Base-by-base conservation (phyloP, 75 land plant genomes). In the Chamaecyparis obtusa region DNA sequence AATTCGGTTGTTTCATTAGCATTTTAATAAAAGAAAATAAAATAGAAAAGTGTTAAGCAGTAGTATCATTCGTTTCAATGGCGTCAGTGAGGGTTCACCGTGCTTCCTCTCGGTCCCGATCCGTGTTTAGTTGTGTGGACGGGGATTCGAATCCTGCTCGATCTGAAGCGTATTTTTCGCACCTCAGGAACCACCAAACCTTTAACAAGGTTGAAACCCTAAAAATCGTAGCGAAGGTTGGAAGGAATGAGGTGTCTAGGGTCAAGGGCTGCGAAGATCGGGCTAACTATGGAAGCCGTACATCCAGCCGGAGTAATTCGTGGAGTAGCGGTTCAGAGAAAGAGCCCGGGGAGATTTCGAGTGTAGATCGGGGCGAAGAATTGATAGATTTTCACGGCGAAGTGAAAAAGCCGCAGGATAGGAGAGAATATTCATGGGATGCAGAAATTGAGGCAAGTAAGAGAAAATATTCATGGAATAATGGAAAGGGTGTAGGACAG, bases 21-120 rank as follows among this genome's bases (percentile, higher is more conserved):
- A 2, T 32, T 33, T 74, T 33, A 15, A 1, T 13, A 0, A 74
- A 33, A 14, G 76, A 13, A 24, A 33, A 33, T 32, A 24, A 24
- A 57, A 4, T 19, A 27, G 15, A 32, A 3, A 36, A 72, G 0
- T 13, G 33, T 74, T 74, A 74, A 14, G 76, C 36, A 2, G 33
- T 13, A 32, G 33, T 74, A 71, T 30, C 75, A 71, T 27, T 3
- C 1, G 13, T 11, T 74, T 74, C 76, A 74, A 74, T 74, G 76
- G 76, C 16, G 36, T 24, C 76, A 13, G 76, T 33, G 13, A 74
- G 16, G 76, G 36, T 74, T 74, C 76, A 64, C 27, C 69, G 33
- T 74, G 76, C 76, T 74, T 74, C 36, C 16, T 33, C 76, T 74
- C 76, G 76, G 76, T 33, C 76, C 13, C 76, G 76, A 33, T 74